A percentile compares a stretch with the other conserved stretches of the same genome.
Conservation (phyloP, 2,329 filamentous ascomycete genomes). For the Ophiostoma fasciatum region DNA sequence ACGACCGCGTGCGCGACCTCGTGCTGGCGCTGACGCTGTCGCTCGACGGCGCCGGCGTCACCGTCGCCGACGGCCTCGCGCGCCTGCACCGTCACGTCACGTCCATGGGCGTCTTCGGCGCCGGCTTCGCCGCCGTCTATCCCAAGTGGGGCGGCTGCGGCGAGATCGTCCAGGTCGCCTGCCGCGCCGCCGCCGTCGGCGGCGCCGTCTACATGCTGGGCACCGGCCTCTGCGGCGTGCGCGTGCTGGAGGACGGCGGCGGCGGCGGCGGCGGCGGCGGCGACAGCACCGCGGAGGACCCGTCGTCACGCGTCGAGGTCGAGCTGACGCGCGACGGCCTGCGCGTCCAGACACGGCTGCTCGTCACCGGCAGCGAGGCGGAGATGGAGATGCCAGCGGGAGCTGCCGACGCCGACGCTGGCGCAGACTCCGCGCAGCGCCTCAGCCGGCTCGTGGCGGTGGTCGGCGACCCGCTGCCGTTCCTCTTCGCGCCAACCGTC, state of each 20-base stretch:
- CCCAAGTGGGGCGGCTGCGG: slow-evolving; percentile 87
- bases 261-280: slow-evolving; percentile 9
- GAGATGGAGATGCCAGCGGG: slow-evolving; percentile 7
- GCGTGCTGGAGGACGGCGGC: slow-evolving; percentile 16
- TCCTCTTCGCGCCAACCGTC: slow-evolving; percentile 53
- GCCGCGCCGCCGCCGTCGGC: slow-evolving; percentile 79
- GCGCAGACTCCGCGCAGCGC: slow-evolving; percentile 11
- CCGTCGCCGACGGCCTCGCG: slow-evolving; percentile 51
- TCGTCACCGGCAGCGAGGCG: slow-evolving; percentile 34
- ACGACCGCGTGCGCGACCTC: slow-evolving; percentile 48
- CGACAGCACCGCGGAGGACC: slow-evolving; percentile 13
- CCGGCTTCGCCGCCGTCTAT: slow-evolving; percentile 77
- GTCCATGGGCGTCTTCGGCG: slow-evolving; percentile 77
- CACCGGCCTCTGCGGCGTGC: slow-evolving; percentile 35
- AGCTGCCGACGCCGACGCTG: too few species aligned
- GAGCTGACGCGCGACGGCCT: slow-evolving; percentile 42
- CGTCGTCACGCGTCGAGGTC: slow-evolving; percentile 29
- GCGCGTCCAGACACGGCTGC: slow-evolving; percentile 36
- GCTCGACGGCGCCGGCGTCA: slow-evolving; percentile 40
- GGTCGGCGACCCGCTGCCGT: slow-evolving; percentile 47
- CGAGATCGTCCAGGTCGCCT: slow-evolving; percentile 82
- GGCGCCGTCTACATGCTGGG: slow-evolving; percentile 82
- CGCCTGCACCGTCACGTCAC: slow-evolving; percentile 65
- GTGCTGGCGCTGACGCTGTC: slow-evolving; percentile 58
- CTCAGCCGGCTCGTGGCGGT: slow-evolving; percentile 52